Base-by-base conservation (phyloP, 805 yeast species). In the Cephaloascus fragrans region DNA sequence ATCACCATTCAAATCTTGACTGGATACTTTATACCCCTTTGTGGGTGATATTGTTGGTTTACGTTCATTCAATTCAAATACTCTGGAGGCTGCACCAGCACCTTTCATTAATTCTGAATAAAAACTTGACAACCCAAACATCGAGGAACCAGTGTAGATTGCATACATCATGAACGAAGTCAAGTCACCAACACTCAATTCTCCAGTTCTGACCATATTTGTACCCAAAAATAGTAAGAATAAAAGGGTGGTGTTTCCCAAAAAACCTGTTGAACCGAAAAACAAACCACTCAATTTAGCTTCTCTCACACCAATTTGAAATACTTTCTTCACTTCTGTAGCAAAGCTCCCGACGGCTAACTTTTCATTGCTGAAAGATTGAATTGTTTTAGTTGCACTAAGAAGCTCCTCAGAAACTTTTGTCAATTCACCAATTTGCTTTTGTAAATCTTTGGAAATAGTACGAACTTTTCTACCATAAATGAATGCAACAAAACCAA, bases 21-120 rank as follows among this genome's bases (percentile, higher is more conserved):
- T 23, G 6, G 28, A 8, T 6, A 23, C 60, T 39, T 64, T 65
- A 35, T 51, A 49, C 3, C 97, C 97, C 18, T 66, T 53, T 2
- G 82, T 72, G 2, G 89, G 75, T 14, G 74, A 68, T 36, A 89
- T 86, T 9, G 67, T 57, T 0, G 97, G 94, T 46, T 77, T 68
- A 57, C 87, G 70, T 44, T 84, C 93, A 43, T 82, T 77, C 37
- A 90, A 66, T 55, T 90, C 97, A 64, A 90, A 89, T 19, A 90
- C 75, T 43, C 97, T 69, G 37, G 88, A 81, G 0, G 96, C 93
- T 0, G 97, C 97, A 37, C 97, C 97, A 5, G 89, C 84, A 40
- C 97, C 97, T 62, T 90, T 90, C 97, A 90, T 90, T 42, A 90
- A 64, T 57, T 90, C 97, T 2, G 95, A 79, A 55, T 89, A 90